Base-by-base conservation (phyloP, 495 filamentous ascomycete genomes). In the Collariella sp. region DNA sequence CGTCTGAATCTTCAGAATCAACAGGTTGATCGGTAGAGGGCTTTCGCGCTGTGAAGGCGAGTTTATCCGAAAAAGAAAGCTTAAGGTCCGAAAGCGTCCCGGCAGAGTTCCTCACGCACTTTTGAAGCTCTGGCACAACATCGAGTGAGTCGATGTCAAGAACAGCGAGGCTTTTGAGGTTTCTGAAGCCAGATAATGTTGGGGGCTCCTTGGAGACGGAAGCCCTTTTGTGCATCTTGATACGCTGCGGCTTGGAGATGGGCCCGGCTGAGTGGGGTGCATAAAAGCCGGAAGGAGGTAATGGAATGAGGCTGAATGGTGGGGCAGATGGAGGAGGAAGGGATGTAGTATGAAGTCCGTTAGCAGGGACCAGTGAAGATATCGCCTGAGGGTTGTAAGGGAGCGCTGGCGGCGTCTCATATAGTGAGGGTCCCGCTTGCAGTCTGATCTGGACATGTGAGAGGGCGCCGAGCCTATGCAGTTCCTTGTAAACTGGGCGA, bases 91-190 rank as follows among this genome's bases (percentile, higher is more conserved):
- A 71, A 22, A 85, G 69, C 1, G 75, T 74, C 7, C 72, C 68
- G 0, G 74, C 72, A 12, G 71, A 81, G 54, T 74, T 73, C 34
- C 65, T 62, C 20, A 85, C 65, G 52, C 79, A 83, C 2, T 64
- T 44, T 26, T 75, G 70, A 47, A 85, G 66, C 65, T 84, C 81
- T 2, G 67, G 53, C 5, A 83, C 55, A 33, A 79, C 70, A 19
- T 83, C 80, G 10, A 82, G 68, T 13, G 56, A 70, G 22, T 83
- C 78, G 6, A 85, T 78, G 47, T 83, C 79, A 43, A 83, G 66
- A 1, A 84, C 70, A 11, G 73, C 62, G 24, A 85, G 67, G 26
- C 57, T 76, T 55, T 74, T 75, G 16, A 85, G 70, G 38, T 72
- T 67, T 38, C 67, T 75, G 62, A 85, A 85, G 1, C 76, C 79